Evolutionary conservation across 139 green algal species (phyloP), one percentile per base, ranked within the genome.

Genomic region (Penium margaritaceum): DNA sequence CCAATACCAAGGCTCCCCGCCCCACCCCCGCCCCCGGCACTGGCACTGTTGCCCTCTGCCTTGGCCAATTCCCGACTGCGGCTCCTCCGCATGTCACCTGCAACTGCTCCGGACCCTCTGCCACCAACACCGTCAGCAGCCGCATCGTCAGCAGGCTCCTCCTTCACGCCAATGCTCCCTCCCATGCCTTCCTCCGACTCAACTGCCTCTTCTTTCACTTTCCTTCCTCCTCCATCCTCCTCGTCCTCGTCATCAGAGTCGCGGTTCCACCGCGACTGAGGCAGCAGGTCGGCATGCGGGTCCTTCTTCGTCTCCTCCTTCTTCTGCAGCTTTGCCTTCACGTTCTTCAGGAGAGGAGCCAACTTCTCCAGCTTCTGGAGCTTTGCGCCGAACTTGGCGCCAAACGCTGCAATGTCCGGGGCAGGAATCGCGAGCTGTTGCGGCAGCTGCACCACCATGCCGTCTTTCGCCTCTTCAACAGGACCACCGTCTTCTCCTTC

Each of bases 231-330:
- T 19, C 35, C 62, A 21, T 76, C 74, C 9, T 53, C 44, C 24
- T 81, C 74, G 5, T 77, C 54, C 32, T 54, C 55, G 24, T 77
- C 66, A 15, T 70, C 74, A 14, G 27, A 37, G 30, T 81, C 66
- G 19, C 30, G 53, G 32, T 33, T 70, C 74, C 74, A 81, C 54
- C 72, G 72, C 5, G 74, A 81, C 21, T 34, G 32, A 1, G 74
- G 65, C 67, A 81, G 47, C 27, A 72, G 36, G 7, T 46, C 47
- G 1, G 32, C 34, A n/a, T n/a, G n/a, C n/a, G n/a, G 30, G 21
- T 47, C 67, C 55, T 32, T 74, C 27, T 61, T 72, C 64, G 9
- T n/a, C 35, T 60, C 61, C 35, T 6, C 36, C 67, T n/a, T n/a
- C 29, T 66, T 67, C 37, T 75, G 29, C 9, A 44, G 14, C 34